These are phyloP conservation scores for Coccomyxa sp. DNA, from an alignment of 139 green algal species.

Conservation along the genomic window DNA sequence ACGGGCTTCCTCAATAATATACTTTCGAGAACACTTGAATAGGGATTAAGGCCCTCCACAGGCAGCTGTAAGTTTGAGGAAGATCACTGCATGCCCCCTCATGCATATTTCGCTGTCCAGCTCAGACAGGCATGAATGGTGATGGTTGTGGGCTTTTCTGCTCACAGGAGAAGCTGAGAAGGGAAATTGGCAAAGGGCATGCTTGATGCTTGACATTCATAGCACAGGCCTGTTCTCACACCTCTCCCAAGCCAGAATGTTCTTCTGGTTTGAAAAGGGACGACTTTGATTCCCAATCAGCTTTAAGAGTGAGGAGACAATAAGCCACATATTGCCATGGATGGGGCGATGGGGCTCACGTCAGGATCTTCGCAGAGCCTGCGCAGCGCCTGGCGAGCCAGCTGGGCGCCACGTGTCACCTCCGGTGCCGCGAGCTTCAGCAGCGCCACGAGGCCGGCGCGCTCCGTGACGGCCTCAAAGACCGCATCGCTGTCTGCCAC, in stretches of 20 bases:
- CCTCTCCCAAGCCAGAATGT: background rate
- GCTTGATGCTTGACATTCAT: background rate
- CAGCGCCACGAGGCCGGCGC: constrained; percentile 10
- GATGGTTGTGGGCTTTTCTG: too few relatives aligned
- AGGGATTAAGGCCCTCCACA: background rate
- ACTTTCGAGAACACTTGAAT: background rate
- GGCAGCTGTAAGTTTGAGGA: too few relatives aligned
- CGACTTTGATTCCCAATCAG: background rate
- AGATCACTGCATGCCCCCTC: too few relatives aligned
- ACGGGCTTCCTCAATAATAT: background rate
- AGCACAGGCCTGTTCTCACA: background rate
- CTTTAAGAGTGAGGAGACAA: background rate
- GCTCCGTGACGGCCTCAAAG: background rate
- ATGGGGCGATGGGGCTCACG: background rate
- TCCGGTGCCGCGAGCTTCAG: constrained; percentile 13
- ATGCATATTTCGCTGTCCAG: too few relatives aligned
- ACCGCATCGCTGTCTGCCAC: constrained; percentile 19
- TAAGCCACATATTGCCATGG: background rate
- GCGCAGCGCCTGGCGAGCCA: constrained; percentile 21
- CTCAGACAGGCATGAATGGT: background rate
- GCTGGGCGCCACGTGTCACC: constrained; percentile 6
- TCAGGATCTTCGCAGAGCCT: constrained; percentile 10
- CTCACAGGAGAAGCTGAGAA: background rate
- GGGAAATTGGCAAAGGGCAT: background rate
- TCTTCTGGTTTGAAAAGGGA: background rate